Percentiles rank a stretch among this genome's conserved stretches.
Evolutionary conservation across 2,329 filamentous ascomycete species (phyloP).

Genomic region (Neofusicoccum umdonicola): DNA sequence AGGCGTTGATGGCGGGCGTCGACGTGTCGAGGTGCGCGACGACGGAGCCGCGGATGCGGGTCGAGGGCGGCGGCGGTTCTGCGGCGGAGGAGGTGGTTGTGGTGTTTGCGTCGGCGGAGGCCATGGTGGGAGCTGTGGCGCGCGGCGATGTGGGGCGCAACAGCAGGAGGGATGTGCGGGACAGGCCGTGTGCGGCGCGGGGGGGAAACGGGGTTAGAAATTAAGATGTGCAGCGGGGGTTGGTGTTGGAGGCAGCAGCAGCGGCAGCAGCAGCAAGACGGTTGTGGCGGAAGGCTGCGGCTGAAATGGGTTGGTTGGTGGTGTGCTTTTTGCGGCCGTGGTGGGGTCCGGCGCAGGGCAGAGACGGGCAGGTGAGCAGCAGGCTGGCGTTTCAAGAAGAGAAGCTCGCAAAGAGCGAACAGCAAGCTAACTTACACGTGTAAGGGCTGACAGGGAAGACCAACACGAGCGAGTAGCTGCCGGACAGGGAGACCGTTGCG

Average conservation of each 20-base stretch:
- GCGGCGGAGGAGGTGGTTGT: background rate
- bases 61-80: background rate
- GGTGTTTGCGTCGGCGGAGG: background rate
- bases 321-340: background rate
- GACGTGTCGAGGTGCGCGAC: conserved; percentile 33
- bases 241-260: too few species aligned
- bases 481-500: background rate
- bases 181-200: too few species aligned
- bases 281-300: background rate
- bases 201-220: too few species aligned
- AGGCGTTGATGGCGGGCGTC: conserved; percentile 42
- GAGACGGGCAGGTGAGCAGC: background rate
- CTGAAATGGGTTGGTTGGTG: background rate
- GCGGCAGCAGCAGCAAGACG: background rate
- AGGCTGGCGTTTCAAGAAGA: background rate
- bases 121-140: too few species aligned
- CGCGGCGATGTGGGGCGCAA: too few species aligned
- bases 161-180: too few species aligned
- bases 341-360: background rate
- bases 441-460: background rate
- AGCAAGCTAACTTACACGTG: background rate
- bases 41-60: conserved; percentile 23
- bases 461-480: background rate
- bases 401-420: background rate
- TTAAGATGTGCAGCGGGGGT: too few species aligned